phyloP scores from a whole-genome alignment of 768 basidiomycete species.

The Lactarius hengduanensis region DNA sequence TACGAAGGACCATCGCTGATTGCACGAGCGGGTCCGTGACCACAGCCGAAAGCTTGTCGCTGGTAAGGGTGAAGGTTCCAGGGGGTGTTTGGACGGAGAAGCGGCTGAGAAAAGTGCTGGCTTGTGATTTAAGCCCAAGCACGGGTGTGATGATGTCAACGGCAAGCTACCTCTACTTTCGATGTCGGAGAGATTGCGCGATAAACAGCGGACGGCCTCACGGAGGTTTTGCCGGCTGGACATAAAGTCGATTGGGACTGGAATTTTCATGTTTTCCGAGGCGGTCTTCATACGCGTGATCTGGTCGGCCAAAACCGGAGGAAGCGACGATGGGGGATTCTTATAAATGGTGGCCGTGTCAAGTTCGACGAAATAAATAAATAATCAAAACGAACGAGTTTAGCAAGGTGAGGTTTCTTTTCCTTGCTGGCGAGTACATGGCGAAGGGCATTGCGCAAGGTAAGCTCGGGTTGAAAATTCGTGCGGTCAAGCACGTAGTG shows the following conservation, averaged over 20 bases:
- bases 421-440: slow-evolving; percentile 38
- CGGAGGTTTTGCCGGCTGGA: slow-evolving; percentile 17
- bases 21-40: slow-evolving; percentile 29
- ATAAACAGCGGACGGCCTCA: slow-evolving; percentile 10
- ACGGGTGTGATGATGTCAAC: background rate
- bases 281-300: background rate
- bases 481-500: slow-evolving; percentile 65
- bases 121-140: slow-evolving; percentile 8
- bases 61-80: slow-evolving; percentile 35
- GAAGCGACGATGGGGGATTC: slow-evolving; percentile 3
- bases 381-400: slow-evolving; percentile 8
- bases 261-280: slow-evolving; percentile 15
- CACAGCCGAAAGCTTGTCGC: slow-evolving; percentile 15
- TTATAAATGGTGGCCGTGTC: background rate
- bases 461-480: slow-evolving; percentile 72
- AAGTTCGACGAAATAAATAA: background rate
- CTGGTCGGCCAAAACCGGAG: slow-evolving; percentile 14
- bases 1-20: slow-evolving; percentile 36
- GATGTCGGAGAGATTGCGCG: slow-evolving; percentile 23
- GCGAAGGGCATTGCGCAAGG: slow-evolving; percentile 73
- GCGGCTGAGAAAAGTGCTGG: slow-evolving; percentile 24
- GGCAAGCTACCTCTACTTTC: slow-evolving; percentile 21
- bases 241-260: slow-evolving; percentile 20
- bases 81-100: slow-evolving; percentile 29
- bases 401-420: background rate